These are phyloP conservation scores for Chiua virens DNA, from an alignment of 768 basidiomycete species.

Conservation along the genomic window DNA sequence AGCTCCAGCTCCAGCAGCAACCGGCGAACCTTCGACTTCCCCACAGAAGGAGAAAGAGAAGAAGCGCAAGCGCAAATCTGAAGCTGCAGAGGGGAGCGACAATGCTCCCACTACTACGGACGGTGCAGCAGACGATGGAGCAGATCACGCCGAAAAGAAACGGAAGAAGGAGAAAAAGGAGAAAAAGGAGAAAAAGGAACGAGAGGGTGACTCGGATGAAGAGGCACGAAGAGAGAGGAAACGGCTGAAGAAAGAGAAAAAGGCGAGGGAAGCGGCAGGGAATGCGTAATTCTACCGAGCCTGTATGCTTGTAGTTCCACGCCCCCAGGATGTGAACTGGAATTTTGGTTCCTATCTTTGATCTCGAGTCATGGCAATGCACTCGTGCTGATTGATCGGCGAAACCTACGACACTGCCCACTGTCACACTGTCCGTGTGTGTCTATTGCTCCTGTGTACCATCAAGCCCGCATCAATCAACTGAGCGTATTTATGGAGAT, in stretches of 20 bases:
- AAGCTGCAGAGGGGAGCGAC: slow-evolving; percentile 43
- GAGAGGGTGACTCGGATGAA: slow-evolving; percentile 47
- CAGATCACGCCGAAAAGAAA: slow-evolving; percentile 55
- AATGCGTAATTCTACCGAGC: slow-evolving; percentile 8
- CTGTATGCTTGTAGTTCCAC: not conserved
- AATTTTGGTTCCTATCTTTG: slow-evolving; percentile 13
- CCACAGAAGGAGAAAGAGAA: slow-evolving; percentile 64
- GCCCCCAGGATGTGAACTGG: not conserved
- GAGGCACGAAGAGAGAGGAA: slow-evolving; percentile 63
- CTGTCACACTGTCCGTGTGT: not conserved
- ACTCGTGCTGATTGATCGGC: slow-evolving; percentile 1
- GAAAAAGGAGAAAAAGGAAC: slow-evolving; percentile 48
- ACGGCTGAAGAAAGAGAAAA: slow-evolving; percentile 69
- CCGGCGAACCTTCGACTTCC: slow-evolving; percentile 34
- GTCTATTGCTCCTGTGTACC: not conserved
- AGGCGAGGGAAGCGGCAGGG: slow-evolving; percentile 46
- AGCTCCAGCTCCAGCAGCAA: slow-evolving; percentile 31
- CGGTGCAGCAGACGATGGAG: slow-evolving; percentile 39
- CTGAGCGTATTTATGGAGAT: not conserved
- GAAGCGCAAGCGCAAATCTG: slow-evolving; percentile 83
- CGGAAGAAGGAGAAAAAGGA: slow-evolving; percentile 65
- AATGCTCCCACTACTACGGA: slow-evolving; percentile 43
- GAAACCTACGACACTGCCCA: slow-evolving; percentile 4
- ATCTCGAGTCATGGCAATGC: slow-evolving; percentile 8
- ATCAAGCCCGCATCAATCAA: slow-evolving; percentile 15